Conservation (phyloP, 768 basidiomycete species). For the Tylopilus sp. region DNA sequence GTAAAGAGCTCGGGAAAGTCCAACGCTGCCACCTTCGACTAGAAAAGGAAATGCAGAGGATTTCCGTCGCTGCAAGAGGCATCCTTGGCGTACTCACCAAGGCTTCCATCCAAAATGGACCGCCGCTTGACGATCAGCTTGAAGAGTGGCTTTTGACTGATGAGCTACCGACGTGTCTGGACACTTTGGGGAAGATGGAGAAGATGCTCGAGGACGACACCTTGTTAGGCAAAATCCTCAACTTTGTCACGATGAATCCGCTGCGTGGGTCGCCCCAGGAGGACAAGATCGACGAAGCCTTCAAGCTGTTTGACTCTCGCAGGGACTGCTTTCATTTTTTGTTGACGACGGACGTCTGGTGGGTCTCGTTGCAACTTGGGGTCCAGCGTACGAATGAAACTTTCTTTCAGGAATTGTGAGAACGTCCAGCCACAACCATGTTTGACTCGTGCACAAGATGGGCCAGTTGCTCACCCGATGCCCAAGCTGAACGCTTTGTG, state of each 20-base stretch:
- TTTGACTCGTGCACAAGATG: neutral
- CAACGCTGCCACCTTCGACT: constrained; percentile 10
- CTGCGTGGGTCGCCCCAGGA: neutral
- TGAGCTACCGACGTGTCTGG: constrained; percentile 1
- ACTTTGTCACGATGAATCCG: neutral
- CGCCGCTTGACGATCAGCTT: constrained; percentile 9
- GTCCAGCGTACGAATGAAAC: neutral
- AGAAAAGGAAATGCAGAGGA: constrained; percentile 12
- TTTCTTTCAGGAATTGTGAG: constrained; percentile 5
- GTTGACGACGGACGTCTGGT: constrained; percentile 8
- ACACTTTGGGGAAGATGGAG: constrained; percentile 5
- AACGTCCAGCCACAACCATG: neutral
- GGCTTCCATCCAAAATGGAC: neutral
- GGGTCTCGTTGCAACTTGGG: neutral
- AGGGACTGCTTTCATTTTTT: constrained; percentile 7
- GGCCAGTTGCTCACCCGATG: neutral
- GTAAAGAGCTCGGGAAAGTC: neutral
- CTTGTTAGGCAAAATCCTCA: neutral
- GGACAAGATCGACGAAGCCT: constrained; percentile 4
- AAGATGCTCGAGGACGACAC: constrained; percentile 5
- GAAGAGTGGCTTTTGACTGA: constrained; percentile 9
- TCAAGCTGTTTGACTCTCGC: constrained; percentile 6
- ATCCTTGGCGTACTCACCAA: constrained; percentile 1
- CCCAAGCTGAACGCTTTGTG: neutral
- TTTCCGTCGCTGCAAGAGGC: neutral